Evolutionary conservation across 1,284 basidiomycete species (phyloP).

Genomic region (Puccinia horiana): DNA sequence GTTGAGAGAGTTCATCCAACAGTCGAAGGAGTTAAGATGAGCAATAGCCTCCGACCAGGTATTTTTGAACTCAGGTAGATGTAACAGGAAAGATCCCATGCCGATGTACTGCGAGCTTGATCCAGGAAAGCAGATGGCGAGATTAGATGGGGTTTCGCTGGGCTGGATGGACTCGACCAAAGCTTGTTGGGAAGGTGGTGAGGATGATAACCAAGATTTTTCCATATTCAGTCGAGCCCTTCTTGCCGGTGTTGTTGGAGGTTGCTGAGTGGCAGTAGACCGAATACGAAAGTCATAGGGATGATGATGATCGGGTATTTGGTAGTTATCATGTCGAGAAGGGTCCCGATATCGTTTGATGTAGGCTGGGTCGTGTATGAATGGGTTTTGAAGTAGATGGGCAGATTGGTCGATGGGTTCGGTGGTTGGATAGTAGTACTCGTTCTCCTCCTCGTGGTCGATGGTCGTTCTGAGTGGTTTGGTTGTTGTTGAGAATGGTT

Average conservation of each 20-base stretch:
- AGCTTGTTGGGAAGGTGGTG: not conserved
- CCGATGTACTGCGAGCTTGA: conserved; percentile 56
- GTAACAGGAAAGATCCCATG: conserved; percentile 52
- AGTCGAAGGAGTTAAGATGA: conserved; percentile 52
- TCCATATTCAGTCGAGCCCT: conserved; percentile 43
- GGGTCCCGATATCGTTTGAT: conserved; percentile 52
- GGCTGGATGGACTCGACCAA: not conserved
- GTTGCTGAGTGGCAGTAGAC: conserved; percentile 30
- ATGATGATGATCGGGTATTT: conserved; percentile 35
- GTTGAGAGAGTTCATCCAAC: conserved; percentile 51
- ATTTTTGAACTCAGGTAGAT: conserved; percentile 46
- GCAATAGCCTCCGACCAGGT: conserved; percentile 56
- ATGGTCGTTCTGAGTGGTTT: no score
- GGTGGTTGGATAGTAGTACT: no score
- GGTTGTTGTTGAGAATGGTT: no score
- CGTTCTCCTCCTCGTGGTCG: no score
- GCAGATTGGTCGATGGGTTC: not conserved
- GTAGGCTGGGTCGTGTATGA: conserved; percentile 52
- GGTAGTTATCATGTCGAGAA: conserved; percentile 49
- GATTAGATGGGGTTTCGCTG: not conserved
- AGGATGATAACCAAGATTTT: conserved; percentile 37
- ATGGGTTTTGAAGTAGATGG: conserved; percentile 1
- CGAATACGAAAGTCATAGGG: conserved; percentile 4
- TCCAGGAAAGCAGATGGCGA: conserved; percentile 55
- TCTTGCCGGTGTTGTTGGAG: conserved; percentile 10